Evolutionary conservation across 108 stramenopile species (phyloP), one percentile per base, ranked within the genome.

Genomic region (Stephanodiscus triporus): DNA sequence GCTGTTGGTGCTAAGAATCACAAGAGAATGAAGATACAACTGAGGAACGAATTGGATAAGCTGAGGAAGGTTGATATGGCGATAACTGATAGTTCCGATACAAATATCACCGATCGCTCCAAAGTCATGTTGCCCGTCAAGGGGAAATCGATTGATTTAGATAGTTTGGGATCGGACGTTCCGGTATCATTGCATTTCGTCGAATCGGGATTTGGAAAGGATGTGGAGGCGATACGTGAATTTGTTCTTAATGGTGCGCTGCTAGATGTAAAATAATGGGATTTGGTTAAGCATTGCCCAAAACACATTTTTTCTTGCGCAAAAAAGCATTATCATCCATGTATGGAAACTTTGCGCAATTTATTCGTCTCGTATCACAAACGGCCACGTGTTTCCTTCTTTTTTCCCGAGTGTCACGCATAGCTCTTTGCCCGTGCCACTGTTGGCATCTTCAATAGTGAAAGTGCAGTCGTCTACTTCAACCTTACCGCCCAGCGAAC

Each of bases 21-120:
- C 51, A 81, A 82, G 65, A 80, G 93, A 26, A 84, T 94, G 55
- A 89, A 87, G 63, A 76, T 91, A 42, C 88, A 89, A 66, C 42
- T 94, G 14, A 83, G 91, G 37, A 94, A 78, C 50, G 93, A 94
- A 73, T 72, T 94, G 77, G 89, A 91, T 50, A 77, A 80, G 47
- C 65, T 91, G 68, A 60, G 82, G 30, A 76, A 82, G 64, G 73
- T 85, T 11, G 79, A 82, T 42, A 26, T 37, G 32, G 78, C 66
- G 0, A 60, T 72, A 20, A 47, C 24, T 2, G 71, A 63, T 9
- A 40, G 54, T 70, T 61, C 60, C 36, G 32, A 57, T 30, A 19
- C 60, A 9, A 45, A 53, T 55, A 34, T 34, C 29, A 64, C 29
- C 63, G 68, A 23, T 37, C 4, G 45, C 19, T 63, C 53, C 16